Base-by-base conservation (phyloP, 345 rosid genomes). In the Eucalyptus guilfoylei region DNA sequence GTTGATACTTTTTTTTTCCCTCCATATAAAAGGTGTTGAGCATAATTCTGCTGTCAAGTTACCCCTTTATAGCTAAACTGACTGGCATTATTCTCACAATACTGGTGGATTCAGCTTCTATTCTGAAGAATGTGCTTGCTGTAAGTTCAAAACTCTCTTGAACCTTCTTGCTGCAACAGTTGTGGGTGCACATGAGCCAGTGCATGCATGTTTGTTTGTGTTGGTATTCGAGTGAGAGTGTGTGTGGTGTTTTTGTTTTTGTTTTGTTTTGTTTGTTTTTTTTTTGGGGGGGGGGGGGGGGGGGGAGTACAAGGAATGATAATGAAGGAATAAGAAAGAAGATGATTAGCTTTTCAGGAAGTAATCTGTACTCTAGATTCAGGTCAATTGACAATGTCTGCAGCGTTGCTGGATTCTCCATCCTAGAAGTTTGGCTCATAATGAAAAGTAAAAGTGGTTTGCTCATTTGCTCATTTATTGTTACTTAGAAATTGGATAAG, bases 51-150 rank as follows among this genome's bases (percentile, higher is more conserved):
- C 90, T 93, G 88, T 88, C 93, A 42, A 90, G 91, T 87, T 94
- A 92, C 89, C 93, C 96, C 9, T 90, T 90, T 69, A 86, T 94
- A 81, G 92, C 95, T n/a, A 49, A 50, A 90, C 92, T 93, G 32
- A 67, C 86, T 12, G 95, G 96, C 30, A 26, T 92, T 49, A 47
- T 85, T 86, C 93, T 90, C 87, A 88, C 89, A 5, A 80, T 94
- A 8, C 49, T 91, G 93, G 86, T 94, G 58, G 90, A 90, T 87
- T 87, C 88, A 37, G 95, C 93, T 87, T 94, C 95, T 45, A 44
- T 93, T 14, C 52, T 92, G 86, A 94, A 93, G 94, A 93, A 92
- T 87, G 93, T 93, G 44, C 91, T 94, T 45, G 90, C 88, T 49
- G 95, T 94, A 90, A 93, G 95, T 91, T 45, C 88, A 49, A 42